Evolutionary conservation across 495 filamentous ascomycete species (phyloP).

Genomic region (Xylaria curta): DNA sequence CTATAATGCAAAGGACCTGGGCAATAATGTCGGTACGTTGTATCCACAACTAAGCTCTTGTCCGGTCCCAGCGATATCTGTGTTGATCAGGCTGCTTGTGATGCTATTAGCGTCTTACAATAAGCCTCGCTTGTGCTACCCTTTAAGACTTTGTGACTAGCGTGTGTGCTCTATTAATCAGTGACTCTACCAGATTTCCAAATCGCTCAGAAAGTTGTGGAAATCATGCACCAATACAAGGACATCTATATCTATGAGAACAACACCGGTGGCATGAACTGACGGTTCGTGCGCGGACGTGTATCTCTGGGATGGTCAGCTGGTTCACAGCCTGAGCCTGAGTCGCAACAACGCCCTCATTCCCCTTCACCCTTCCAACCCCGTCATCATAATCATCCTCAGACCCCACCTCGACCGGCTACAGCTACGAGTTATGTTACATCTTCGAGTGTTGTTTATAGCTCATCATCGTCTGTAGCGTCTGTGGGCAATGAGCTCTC

Average conservation of each 20-base stretch:
- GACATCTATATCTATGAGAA: slow-evolving; percentile 45
- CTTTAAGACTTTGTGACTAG: slow-evolving; percentile 21
- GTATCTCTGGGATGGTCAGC: slow-evolving; percentile 43
- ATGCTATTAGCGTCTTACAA: slow-evolving; percentile 2
- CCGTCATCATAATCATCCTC: slow-evolving; percentile 16
- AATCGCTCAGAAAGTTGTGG: slow-evolving; percentile 80
- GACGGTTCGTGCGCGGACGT: slow-evolving; percentile 40
- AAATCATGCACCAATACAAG: slow-evolving; percentile 85
- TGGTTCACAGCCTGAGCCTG: slow-evolving; percentile 34
- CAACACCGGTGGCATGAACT: slow-evolving; percentile 38
- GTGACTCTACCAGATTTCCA: slow-evolving; percentile 69
- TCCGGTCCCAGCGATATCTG: not conserved
- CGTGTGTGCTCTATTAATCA: not conserved
- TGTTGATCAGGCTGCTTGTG: not conserved
- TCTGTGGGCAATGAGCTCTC: slow-evolving; percentile 3
- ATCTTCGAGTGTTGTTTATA: slow-evolving; percentile 25
- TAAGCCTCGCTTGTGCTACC: not conserved
- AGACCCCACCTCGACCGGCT: slow-evolving; percentile 16
- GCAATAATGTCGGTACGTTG: slow-evolving; percentile 67
- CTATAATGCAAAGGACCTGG: slow-evolving; percentile 79
- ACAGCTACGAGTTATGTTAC: slow-evolving; percentile 25
- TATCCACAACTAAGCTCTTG: not conserved
- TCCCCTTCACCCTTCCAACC: slow-evolving; percentile 18
- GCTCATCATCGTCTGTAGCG: slow-evolving; percentile 18
- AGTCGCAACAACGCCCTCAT: slow-evolving; percentile 23